Conservation (phyloP, 169 alveolate genomes). For the Theileria luwenshuni region DNA sequence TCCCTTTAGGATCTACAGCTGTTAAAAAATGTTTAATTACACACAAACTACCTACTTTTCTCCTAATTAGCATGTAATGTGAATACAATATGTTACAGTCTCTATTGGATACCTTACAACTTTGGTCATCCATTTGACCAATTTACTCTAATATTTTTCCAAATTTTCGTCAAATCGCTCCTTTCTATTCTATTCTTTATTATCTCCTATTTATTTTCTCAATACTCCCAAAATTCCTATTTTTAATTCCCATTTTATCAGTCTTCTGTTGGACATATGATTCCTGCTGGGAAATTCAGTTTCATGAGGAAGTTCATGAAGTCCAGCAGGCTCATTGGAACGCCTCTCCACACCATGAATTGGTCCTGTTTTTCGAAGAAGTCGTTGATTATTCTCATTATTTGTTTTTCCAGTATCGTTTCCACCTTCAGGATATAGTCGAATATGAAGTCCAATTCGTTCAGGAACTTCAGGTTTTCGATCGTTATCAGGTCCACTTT, state of each 20-base stretch:
- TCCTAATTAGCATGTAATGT: not conserved
- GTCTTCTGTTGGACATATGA: constrained; percentile 15
- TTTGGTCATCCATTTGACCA: no score
- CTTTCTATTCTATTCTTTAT: no score
- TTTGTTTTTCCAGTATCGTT: constrained; percentile 8
- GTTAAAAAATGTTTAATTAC: not conserved
- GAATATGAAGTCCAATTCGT: not conserved
- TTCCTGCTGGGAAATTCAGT: constrained; percentile 49
- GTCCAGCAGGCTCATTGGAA: constrained; percentile 42
- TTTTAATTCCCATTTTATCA: not conserved
- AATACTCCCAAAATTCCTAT: no score
- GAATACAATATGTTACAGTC: no score
- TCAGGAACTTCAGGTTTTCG: constrained; percentile 6
- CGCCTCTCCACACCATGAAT: constrained; percentile 51
- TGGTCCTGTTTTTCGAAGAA: constrained; percentile 11
- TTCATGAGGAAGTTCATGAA: constrained; percentile 36
- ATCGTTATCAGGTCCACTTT: constrained; percentile 16
- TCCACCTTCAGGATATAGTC: constrained; percentile 16
- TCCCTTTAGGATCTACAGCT: not conserved
- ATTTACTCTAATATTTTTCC: no score
- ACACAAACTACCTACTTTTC: not conserved
- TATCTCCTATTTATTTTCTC: no score
- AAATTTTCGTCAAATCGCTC: no score
- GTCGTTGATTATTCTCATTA: constrained; percentile 13
- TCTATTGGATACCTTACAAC: no score